A percentile compares a stretch with the other conserved stretches of the same genome.
These are phyloP conservation scores for Stephania yunnanensis DNA, from an alignment of 164 flowering plant species.

Conservation along the genomic window DNA sequence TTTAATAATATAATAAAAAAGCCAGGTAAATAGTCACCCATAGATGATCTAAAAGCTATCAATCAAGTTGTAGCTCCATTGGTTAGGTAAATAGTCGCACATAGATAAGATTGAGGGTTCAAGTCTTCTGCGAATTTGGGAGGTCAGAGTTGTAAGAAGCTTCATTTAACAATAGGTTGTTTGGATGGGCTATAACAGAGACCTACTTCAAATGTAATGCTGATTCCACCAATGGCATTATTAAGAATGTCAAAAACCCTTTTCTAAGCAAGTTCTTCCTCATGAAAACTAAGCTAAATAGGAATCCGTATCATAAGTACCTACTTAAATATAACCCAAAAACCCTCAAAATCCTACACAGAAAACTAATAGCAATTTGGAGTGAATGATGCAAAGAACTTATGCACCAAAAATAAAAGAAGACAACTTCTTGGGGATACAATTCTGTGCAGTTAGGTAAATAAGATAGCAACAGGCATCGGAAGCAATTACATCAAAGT, in stretches of 20 bases:
- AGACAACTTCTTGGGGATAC: too few species aligned
- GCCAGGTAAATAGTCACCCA: too few species aligned
- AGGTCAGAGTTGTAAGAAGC: too few species aligned
- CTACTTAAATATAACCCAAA: neutral
- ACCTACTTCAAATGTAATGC: neutral
- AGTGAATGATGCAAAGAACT: neutral
- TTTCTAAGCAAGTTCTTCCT: neutral
- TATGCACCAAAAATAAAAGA: too few species aligned
- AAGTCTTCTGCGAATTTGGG: too few species aligned
- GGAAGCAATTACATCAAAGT: neutral
- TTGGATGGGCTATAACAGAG: neutral
- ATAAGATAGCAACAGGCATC: neutral
- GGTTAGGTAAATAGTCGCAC: too few species aligned
- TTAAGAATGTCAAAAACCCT: neutral
- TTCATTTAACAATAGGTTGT: neutral
- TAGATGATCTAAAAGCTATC: too few species aligned
- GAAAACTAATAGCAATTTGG: neutral
- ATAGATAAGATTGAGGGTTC: neutral
- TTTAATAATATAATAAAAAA: too few species aligned
- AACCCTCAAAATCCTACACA: neutral
- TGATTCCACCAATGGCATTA: neutral
- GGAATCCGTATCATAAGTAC: neutral
- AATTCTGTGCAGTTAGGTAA: neutral
- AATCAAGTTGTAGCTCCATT: too few species aligned
- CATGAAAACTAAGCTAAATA: neutral